A percentile compares a stretch with the other conserved stretches of the same genome.
Conservation (phyloP, 1,284 basidiomycete genomes). For the Moesziomyces antarcticus region DNA sequence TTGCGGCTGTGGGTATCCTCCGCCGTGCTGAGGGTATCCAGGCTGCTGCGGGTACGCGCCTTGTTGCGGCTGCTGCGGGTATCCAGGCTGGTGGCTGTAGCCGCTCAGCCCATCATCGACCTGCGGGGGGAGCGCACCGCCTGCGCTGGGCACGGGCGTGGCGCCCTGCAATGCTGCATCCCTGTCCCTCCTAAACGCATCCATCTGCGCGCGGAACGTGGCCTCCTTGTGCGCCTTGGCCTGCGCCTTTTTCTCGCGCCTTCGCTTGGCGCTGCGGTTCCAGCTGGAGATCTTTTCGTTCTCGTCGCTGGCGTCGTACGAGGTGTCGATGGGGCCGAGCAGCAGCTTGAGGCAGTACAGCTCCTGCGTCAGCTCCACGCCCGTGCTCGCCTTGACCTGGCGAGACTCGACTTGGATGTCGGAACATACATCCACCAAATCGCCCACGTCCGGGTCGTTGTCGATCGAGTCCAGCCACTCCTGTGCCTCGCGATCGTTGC, state of each 20-base stretch:
- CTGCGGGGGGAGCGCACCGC: slow-evolving; percentile 31
- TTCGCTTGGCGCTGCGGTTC: slow-evolving; percentile 8
- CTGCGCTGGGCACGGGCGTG: slow-evolving; percentile 33
- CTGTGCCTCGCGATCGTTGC: slow-evolving; percentile 59
- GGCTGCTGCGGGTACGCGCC: background rate
- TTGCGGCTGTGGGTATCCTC: slow-evolving; percentile 2
- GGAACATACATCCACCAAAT: slow-evolving; percentile 56
- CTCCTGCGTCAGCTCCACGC: slow-evolving; percentile 55
- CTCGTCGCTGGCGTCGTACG: slow-evolving; percentile 58
- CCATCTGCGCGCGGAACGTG: slow-evolving; percentile 15
- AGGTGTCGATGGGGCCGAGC: slow-evolving; percentile 55
- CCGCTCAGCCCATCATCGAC: slow-evolving; percentile 19
- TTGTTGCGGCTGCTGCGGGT: slow-evolving; percentile 11
- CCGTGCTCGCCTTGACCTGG: slow-evolving; percentile 48
- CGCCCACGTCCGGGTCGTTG: slow-evolving; percentile 51
- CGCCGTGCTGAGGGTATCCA: slow-evolving; percentile 1
- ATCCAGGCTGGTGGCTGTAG: slow-evolving; percentile 33
- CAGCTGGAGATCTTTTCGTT: slow-evolving; percentile 8
- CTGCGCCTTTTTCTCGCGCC: slow-evolving; percentile 27
- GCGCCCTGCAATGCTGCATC: slow-evolving; percentile 19
- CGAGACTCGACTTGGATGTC: slow-evolving; percentile 50
- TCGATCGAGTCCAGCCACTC: slow-evolving; percentile 63
- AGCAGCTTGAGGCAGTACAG: slow-evolving; percentile 58
- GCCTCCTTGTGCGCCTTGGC: slow-evolving; percentile 25
- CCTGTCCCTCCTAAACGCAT: slow-evolving; percentile 24